Percentiles rank a stretch among this genome's conserved stretches.
phyloP scores from a whole-genome alignment of 2,329 filamentous ascomycete species.

The Colletotrichum orbiculare region DNA sequence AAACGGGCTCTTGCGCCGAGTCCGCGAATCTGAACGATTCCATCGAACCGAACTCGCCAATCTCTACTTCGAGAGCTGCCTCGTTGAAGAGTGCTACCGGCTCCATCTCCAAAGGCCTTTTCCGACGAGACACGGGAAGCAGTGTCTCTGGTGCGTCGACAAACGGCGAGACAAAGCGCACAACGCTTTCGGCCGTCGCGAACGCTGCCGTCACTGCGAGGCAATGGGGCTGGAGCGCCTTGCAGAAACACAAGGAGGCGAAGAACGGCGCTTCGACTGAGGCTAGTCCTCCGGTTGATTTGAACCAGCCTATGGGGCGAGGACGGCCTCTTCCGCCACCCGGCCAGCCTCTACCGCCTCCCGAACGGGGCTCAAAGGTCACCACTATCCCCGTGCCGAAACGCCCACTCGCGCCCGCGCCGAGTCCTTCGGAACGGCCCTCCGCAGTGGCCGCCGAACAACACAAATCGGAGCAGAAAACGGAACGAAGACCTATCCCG shows the following conservation, averaged over 20 bases:
- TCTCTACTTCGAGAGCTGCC: slow-evolving; percentile 38
- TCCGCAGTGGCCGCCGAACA: slow-evolving; percentile 9
- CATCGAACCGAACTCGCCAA: slow-evolving; percentile 42
- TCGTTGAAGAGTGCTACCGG: slow-evolving; percentile 55
- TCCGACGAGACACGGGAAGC: slow-evolving; percentile 51
- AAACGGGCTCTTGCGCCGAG: slow-evolving; percentile 52
- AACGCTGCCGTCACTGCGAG: slow-evolving; percentile 66
- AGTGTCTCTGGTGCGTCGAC: slow-evolving; percentile 50
- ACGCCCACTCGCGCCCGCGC: slow-evolving; percentile 69
- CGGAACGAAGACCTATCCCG: slow-evolving; percentile 46
- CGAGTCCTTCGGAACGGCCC: slow-evolving; percentile 33
- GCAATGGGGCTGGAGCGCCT: slow-evolving; percentile 69
- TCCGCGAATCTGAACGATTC: slow-evolving; percentile 46
- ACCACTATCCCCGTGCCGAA: slow-evolving; percentile 69
- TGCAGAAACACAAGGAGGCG: slow-evolving; percentile 61
- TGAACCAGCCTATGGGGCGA: slow-evolving; percentile 80
- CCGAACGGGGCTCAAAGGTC: slow-evolving; percentile 69
- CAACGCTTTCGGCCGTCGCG: slow-evolving; percentile 64
- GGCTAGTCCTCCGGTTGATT: slow-evolving; percentile 50
- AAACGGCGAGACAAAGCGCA: slow-evolving; percentile 55
- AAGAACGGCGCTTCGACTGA: slow-evolving; percentile 41
- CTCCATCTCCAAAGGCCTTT: slow-evolving; percentile 53
- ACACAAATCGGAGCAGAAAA: slow-evolving; percentile 25
- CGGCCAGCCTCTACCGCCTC: slow-evolving; percentile 80
- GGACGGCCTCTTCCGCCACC: slow-evolving; percentile 85